Conservation (phyloP, 2,329 filamentous ascomycete genomes). For the Microdochium paspali region DNA sequence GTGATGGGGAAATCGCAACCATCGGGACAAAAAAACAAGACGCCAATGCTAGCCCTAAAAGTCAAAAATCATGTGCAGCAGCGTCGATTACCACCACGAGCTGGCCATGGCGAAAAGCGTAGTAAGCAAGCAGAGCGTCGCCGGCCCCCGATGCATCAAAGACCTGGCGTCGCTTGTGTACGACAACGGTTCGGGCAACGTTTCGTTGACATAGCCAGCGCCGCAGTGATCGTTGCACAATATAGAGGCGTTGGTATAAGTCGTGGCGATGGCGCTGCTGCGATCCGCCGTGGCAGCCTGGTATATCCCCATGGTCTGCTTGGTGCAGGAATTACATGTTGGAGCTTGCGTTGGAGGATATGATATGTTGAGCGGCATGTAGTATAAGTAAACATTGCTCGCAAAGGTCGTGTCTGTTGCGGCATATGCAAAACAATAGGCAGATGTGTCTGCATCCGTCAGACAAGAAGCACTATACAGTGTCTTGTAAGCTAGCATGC, state of each 20-base stretch:
- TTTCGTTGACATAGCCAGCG: slow-evolving; percentile 44
- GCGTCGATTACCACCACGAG: slow-evolving; percentile 11
- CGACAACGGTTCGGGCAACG: slow-evolving; percentile 19
- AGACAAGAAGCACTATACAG: slow-evolving; percentile 78
- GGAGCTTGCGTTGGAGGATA: slow-evolving; percentile 61
- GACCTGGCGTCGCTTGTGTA: slow-evolving; percentile 8
- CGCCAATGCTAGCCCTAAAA: not conserved
- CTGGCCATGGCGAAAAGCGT: slow-evolving; percentile 10
- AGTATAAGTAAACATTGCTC: slow-evolving; percentile 74
- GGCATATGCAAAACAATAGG: slow-evolving; percentile 78
- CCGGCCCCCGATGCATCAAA: slow-evolving; percentile 8
- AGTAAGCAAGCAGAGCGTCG: slow-evolving; percentile 12
- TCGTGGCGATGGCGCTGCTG: slow-evolving; percentile 54
- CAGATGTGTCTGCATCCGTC: slow-evolving; percentile 50
- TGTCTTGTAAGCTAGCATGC: slow-evolving; percentile 66
- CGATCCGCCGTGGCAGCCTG: slow-evolving; percentile 57
- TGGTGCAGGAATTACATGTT: slow-evolving; percentile 66
- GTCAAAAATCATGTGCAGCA: not conserved
- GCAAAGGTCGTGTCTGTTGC: slow-evolving; percentile 65
- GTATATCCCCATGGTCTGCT: slow-evolving; percentile 75
- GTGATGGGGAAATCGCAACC: not conserved
- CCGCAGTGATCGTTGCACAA: slow-evolving; percentile 63
- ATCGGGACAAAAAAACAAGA: not conserved
- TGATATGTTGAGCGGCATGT: slow-evolving; percentile 66
- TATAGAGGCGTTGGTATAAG: slow-evolving; percentile 62